Conservation (phyloP, 2,329 filamentous ascomycete genomes). For the Bipolaris zeicola region DNA sequence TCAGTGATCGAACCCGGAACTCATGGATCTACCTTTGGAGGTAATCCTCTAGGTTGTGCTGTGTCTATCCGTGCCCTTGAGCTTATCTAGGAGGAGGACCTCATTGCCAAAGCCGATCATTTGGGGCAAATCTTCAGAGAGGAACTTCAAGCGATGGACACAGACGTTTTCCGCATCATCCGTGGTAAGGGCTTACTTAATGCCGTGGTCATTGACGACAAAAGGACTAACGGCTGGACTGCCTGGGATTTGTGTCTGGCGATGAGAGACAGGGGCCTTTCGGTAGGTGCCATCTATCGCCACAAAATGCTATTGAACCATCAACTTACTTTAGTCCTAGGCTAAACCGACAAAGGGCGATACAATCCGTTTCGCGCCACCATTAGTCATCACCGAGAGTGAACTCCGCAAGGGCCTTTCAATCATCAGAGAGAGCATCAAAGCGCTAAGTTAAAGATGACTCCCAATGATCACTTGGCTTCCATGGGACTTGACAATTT, state of each 20-base stretch:
- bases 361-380: conserved; percentile 97
- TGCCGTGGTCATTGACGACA: conserved; percentile 94
- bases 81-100: conserved; percentile 87
- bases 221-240: conserved; percentile 78
- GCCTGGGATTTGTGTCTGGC: conserved; percentile 97
- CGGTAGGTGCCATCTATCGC: conserved; percentile 64
- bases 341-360: conserved; percentile 98
- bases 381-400: conserved; percentile 88
- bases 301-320: conserved; percentile 30
- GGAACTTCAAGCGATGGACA: conserved; percentile 74
- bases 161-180: conserved; percentile 78
- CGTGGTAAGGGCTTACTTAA: conserved; percentile 94
- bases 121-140: conserved; percentile 84
- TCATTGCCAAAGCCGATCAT: conserved; percentile 80
- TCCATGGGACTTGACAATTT: too few relatives aligned
- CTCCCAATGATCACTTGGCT: too few relatives aligned
- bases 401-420: conserved; percentile 77
- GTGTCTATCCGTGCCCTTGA: conserved; percentile 94
- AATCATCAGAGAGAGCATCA: conserved; percentile 82
- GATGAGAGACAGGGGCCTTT: conserved; percentile 90
- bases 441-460: conserved; percentile 62
- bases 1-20: conserved; percentile 94
- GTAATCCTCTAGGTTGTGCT: conserved; percentile 93
- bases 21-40: conserved; percentile 97
- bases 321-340: conserved; percentile 57